Conservation (phyloP, 78 protist species). For the Dictyostelium brefeldianum region DNA sequence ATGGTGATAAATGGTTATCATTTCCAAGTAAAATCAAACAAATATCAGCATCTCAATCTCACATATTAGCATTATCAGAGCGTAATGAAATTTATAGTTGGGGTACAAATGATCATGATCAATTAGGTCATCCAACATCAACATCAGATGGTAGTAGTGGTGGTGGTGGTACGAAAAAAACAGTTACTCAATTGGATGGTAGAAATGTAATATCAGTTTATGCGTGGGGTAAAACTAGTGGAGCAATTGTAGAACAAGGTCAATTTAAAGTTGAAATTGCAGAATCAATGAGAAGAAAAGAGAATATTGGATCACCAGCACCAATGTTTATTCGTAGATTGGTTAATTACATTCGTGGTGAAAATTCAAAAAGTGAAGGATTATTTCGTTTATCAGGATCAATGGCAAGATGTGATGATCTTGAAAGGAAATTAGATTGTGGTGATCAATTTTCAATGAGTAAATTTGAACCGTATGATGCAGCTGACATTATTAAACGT, state of each 20-base stretch:
- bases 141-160: too few relatives aligned
- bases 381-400: slow-evolving; percentile 59
- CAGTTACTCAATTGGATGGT: neutral
- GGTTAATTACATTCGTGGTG: slow-evolving; percentile 50
- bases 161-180: too few relatives aligned
- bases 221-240: slow-evolving; percentile 60
- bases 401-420: slow-evolving; percentile 57
- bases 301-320: slow-evolving; percentile 27
- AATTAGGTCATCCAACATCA: slow-evolving; percentile 22
- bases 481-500: slow-evolving; percentile 62
- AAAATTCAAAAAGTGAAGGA: slow-evolving; percentile 45
- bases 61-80: slow-evolving; percentile 46
- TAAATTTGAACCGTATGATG: slow-evolving; percentile 56
- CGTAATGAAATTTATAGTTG: slow-evolving; percentile 40
- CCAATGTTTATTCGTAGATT: slow-evolving; percentile 40
- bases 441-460: slow-evolving; percentile 34
- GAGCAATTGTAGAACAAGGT: slow-evolving; percentile 66
- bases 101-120: slow-evolving; percentile 58
- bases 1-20: slow-evolving; percentile 6
- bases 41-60: slow-evolving; percentile 38
- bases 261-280: slow-evolving; percentile 51
- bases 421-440: slow-evolving; percentile 30
- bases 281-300: slow-evolving; percentile 66
- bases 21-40: slow-evolving; percentile 39
- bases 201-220: slow-evolving; percentile 37